Evolutionary conservation across 148 eudicot genomes (phyloP).

Genomic region (Rhododendron molle): DNA sequence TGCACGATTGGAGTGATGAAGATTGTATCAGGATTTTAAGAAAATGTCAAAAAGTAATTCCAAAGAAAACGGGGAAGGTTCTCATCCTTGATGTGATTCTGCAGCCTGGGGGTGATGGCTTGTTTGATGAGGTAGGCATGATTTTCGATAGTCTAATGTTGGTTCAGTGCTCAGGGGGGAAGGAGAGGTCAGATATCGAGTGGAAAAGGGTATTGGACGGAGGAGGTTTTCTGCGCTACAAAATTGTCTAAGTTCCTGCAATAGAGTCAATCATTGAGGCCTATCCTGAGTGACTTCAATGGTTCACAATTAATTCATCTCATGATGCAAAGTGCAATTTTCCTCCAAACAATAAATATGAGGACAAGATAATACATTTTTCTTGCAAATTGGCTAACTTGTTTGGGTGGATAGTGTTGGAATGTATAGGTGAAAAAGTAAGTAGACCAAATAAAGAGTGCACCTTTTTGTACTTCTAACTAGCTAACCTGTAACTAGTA

Average conservation of each 20-base stretch:
- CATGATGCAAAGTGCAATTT: too few species aligned
- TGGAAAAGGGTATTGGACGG: constrained; percentile 18
- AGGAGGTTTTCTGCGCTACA: constrained; percentile 28
- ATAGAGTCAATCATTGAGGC: constrained; percentile 25
- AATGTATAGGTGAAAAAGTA: too few species aligned
- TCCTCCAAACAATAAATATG: too few species aligned
- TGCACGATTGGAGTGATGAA: constrained; percentile 46
- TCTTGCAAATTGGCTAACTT: too few species aligned
- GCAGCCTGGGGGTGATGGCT: neutral
- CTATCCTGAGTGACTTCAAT: neutral
- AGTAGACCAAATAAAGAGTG: too few species aligned
- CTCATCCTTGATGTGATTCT: neutral
- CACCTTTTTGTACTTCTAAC: too few species aligned
- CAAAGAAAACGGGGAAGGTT: constrained; percentile 18
- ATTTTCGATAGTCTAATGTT: neutral
- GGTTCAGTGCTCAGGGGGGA: constrained; percentile 11
- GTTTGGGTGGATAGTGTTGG: too few species aligned
- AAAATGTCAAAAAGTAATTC: constrained; percentile 30
- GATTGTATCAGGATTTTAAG: constrained; percentile 31
- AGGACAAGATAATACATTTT: too few species aligned
- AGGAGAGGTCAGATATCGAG: constrained; percentile 34
- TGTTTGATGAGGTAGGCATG: neutral
- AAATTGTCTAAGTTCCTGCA: constrained; percentile 23
- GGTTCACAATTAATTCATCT: neutral
- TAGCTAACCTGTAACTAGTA: too few species aligned